Base-by-base conservation (phyloP, 257 asterid species). In the Cordia subcordata region DNA sequence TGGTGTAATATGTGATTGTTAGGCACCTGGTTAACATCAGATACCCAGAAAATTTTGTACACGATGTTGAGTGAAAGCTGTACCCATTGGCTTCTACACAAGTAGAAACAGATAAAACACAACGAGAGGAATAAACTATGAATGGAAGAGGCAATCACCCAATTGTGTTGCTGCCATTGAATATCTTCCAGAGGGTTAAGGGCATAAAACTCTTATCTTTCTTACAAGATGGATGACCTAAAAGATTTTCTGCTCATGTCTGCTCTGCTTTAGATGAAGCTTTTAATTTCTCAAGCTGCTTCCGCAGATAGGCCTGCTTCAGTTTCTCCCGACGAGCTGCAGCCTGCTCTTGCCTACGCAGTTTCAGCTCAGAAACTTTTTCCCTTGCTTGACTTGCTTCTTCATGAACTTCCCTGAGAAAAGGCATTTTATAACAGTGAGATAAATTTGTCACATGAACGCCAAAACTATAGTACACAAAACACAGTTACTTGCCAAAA, bases 351-450 rank as follows among this genome's bases (percentile, higher is more conserved):
- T 89, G 90, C 75, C 97, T 84, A 55, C 93, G 81, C 64, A 73
- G 55, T 78, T 93, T 93, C 44, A 86, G 79, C 52, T 89, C 96
- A 4, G 96, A 84, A 49, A 74, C 87, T 64, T 86, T 85, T 75
- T 89, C 97, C 82, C 97, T 84, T 27, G 96, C 99, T 69, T 89
- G 72, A 69, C 69, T 89, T 69, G 85, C 97, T 76, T 93, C 97
- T 75, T 89, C 89, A 53, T 93, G 97, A 77, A 93, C 89, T 77
- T 93, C 96, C 99, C 95, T 92, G 85, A 71, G 64, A 42, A 3
- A 22, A 53, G 18, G 10, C 16, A 53, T 14, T 0, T 10, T 8
- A 13, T 4, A 53, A 49, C 4, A 13, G 10, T 18, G 9, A 22
- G 57, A 14, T 53, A 17, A 53, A 13, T 47, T n/a, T 47, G 11